Base-by-base conservation (phyloP, 768 basidiomycete genomes). In the Aureoboletus auriporus region DNA sequence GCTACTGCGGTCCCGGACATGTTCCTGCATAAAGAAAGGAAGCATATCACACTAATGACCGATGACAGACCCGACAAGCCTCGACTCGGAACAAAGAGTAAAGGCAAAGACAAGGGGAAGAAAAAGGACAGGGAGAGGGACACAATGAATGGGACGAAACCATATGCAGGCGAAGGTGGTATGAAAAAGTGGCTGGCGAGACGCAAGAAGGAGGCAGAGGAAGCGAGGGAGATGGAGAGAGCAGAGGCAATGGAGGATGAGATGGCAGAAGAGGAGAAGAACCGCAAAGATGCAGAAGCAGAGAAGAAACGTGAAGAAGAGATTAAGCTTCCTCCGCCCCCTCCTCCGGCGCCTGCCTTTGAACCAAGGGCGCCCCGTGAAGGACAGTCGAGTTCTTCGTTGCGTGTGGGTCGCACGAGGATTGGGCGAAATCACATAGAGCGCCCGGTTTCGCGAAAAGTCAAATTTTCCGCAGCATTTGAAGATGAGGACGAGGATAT, bases 131-230 rank as follows among this genome's bases (percentile, higher is more conserved):
- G 63, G 41, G 55, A 65, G 20, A 59, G 60, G 31, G 64, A 50
- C 20, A 62, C 70, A 14, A 65, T 72, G 12, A 82, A 80, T 52
- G 76, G 75, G 34, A 79, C 78, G 16, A 89, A 89, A 58, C 88
- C 88, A 4, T 90, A 90, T 57, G 82, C 86, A 1, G 88, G 87
- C 7, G 78, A 81, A 52, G 84, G 87, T 44, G 85, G 86, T 1
- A 82, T 88, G 76, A 88, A 84, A 72, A 89, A 84, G 59, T 68
- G 87, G 63, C 65, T 89, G 34, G 82, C 84, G 17, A 76, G 79
- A 54, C 71, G 82, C 42, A 78, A 76, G 59, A 67, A 72, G 52
- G 84, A 86, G 60, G 78, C 72, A 36, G 73, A 78, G 44, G 75
- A 77, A 49, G 76, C 69, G 20, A 60, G 68, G 23, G 69, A 68